Conservation (phyloP, 345 rosid genomes). For the Abelmoschus esculentus region DNA sequence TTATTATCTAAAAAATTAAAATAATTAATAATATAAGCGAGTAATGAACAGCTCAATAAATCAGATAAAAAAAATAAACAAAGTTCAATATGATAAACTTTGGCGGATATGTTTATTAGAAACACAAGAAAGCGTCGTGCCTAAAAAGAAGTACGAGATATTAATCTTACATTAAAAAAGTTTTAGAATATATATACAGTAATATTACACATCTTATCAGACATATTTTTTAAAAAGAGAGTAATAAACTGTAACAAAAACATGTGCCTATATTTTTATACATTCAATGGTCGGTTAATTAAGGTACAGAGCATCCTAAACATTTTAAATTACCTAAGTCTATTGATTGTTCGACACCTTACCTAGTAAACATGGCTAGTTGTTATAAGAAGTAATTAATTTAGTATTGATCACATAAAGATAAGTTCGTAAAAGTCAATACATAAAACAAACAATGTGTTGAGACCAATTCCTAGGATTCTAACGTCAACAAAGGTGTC, state of each 20-base stretch:
- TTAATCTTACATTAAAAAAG: too few relatives aligned
- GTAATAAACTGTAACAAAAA: too few relatives aligned
- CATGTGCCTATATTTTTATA: neutral
- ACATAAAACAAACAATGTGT: neutral
- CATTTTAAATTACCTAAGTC: neutral
- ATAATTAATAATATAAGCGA: too few relatives aligned
- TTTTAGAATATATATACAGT: too few relatives aligned
- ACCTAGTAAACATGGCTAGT: neutral
- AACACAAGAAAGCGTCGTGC: too few relatives aligned
- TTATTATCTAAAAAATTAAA: neutral
- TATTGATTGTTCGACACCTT: neutral
- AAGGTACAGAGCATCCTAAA: neutral
- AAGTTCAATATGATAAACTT: neutral
- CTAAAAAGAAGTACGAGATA: too few relatives aligned
- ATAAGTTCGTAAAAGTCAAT: neutral
- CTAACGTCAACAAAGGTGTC: neutral
- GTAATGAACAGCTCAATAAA: too few relatives aligned
- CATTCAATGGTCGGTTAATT: neutral
- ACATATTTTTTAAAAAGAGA: too few relatives aligned
- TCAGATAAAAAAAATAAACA: too few relatives aligned
- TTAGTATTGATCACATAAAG: neutral
- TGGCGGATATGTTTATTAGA: too few relatives aligned
- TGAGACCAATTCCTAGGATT: neutral
- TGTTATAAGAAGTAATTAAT: neutral
- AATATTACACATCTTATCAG: too few relatives aligned